Evolutionary conservation across 345 rosid genomes (phyloP).

Genomic region (Mercurialis annua): DNA sequence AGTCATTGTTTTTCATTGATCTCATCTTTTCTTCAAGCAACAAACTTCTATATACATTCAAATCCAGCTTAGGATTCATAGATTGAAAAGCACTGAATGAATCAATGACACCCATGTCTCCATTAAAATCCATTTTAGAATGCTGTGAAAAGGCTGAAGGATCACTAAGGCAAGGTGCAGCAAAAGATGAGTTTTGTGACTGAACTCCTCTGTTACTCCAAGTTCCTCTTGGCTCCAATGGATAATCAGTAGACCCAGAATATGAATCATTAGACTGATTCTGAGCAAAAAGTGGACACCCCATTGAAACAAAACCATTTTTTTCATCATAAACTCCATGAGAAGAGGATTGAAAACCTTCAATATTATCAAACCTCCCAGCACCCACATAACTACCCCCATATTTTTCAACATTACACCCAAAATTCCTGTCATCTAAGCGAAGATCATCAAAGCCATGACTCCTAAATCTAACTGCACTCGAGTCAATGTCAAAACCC

Average conservation of each 20-base stretch:
- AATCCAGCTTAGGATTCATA: conserved; percentile 16
- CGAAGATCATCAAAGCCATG: conserved; percentile 20
- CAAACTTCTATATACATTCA: conserved; percentile 18
- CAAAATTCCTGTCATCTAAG: conserved; percentile 11
- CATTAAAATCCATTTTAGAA: conserved; percentile 21
- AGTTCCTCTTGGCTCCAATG: conserved; percentile 28
- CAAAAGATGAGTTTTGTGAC: conserved; percentile 12
- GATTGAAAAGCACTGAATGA: conserved; percentile 16
- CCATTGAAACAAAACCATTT: conserved; percentile 27
- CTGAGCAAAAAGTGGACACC: conserved; percentile 18
- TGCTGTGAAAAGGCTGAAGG: conserved; percentile 18
- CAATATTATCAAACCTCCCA: conserved; percentile 24
- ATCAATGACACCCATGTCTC: conserved; percentile 19
- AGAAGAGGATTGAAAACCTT: conserved; percentile 27
- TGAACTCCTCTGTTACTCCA: conserved; percentile 13
- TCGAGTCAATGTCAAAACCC: conserved; percentile 34
- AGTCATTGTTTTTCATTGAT: conserved; percentile 23
- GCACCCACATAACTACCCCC: conserved; percentile 24
- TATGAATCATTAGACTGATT: conserved; percentile 23
- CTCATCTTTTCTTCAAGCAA: conserved; percentile 23
- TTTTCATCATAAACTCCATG: conserved; percentile 21
- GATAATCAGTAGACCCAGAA: conserved; percentile 28
- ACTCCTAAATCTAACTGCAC: conserved; percentile 27
- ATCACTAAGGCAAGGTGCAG: conserved; percentile 22
- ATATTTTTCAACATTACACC: conserved; percentile 26